Conservation (phyloP, 192 early-diverging fungal genomes). For the Coemansia sp. region DNA sequence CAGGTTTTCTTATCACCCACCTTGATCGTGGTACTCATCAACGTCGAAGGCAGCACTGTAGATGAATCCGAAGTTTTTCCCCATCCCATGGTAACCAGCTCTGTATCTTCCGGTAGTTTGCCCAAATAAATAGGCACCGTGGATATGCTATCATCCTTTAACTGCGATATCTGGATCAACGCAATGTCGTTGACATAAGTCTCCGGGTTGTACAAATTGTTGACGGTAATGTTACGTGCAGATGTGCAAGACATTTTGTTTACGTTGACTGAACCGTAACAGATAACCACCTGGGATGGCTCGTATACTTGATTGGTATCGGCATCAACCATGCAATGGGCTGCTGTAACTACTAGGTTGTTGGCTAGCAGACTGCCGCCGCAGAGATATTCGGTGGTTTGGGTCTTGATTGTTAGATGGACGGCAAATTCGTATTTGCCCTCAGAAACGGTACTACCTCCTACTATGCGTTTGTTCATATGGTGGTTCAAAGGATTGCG, state of each 20-base stretch:
- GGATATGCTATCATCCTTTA: neutral
- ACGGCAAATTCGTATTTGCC: slow-evolving; percentile 43
- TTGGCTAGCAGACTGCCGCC: slow-evolving; percentile 38
- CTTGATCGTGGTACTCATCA: slow-evolving; percentile 34
- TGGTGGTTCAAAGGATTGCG: neutral
- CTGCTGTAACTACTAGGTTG: slow-evolving; percentile 43
- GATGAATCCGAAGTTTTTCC: slow-evolving; percentile 36
- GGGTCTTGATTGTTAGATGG: slow-evolving; percentile 28
- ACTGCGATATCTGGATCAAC: slow-evolving; percentile 22
- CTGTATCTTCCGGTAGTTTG: slow-evolving; percentile 19
- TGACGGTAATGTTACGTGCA: slow-evolving; percentile 28
- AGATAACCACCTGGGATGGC: slow-evolving; percentile 27
- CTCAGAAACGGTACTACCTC: slow-evolving; percentile 13
- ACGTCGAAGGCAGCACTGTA: slow-evolving; percentile 12
- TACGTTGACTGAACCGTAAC: slow-evolving; percentile 35
- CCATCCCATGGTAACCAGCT: slow-evolving; percentile 51
- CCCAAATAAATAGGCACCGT: slow-evolving; percentile 26
- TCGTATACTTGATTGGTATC: slow-evolving; percentile 18
- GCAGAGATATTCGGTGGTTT: slow-evolving; percentile 29
- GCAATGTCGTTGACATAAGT: slow-evolving; percentile 47
- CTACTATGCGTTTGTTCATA: slow-evolving; percentile 38
- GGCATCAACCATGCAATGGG: slow-evolving; percentile 41
- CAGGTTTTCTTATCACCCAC: slow-evolving; percentile 27
- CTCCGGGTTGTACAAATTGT: slow-evolving; percentile 28
- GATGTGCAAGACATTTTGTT: slow-evolving; percentile 18